Evolutionary conservation across 371 early-diverging fungal species (phyloP).

Genomic region (Mucor velutinosus): DNA sequence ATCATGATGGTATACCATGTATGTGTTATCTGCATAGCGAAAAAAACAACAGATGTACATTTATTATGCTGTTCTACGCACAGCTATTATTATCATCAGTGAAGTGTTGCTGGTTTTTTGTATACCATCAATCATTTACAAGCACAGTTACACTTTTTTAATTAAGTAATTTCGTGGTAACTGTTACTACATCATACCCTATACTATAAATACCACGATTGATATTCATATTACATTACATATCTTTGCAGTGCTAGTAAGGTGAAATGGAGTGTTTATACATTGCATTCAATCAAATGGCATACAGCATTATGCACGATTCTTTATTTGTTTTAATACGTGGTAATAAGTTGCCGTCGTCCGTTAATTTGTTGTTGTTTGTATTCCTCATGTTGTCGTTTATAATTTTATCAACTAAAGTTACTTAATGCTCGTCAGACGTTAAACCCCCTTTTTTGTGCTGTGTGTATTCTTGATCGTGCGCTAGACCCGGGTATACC

Average conservation of each 20-base stretch:
- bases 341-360: not conserved
- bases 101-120: not conserved
- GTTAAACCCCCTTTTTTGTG: not conserved
- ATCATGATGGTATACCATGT: not conserved
- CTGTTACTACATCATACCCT: not conserved
- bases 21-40: not conserved
- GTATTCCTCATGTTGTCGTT: not conserved
- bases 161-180: not conserved
- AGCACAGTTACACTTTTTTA: slow-evolving; percentile 2
- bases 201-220: not conserved
- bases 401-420: not conserved
- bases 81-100: not conserved
- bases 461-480: not conserved
- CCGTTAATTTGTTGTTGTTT: not conserved
- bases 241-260: not conserved
- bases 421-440: slow-evolving; percentile 1
- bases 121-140: not conserved
- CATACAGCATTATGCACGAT: not conserved
- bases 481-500: not conserved
- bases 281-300: slow-evolving; percentile 1
- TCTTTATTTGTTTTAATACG: slow-evolving; percentile 1
- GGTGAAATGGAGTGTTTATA: not conserved
- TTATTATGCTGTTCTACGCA: not conserved
- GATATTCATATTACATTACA: slow-evolving; percentile 1
- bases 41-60: not conserved